Evolutionary conservation across 208 protist genomes (phyloP), one percentile per base, ranked within the genome.

Genomic region (Leptomonas seymouri): DNA sequence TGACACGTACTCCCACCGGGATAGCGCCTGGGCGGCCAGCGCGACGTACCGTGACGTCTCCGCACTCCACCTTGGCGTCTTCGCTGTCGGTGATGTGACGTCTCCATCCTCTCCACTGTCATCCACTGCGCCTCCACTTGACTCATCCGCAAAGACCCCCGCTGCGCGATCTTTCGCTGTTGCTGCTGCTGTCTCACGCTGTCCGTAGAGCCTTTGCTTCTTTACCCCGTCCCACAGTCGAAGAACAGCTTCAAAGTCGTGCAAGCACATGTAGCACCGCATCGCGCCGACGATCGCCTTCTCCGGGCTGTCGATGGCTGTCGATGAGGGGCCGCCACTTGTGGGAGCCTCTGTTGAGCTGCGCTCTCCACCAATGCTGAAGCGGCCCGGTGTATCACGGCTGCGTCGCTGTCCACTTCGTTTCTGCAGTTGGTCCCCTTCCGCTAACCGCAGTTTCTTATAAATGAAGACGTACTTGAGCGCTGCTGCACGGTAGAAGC

Each of bases 181-280:
- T 9, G 34, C 34, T 39, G 34, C 34, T 12, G 9, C 7, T 39
- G 7, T 39, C 9, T 39, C 34, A 3, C 34, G 41, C 30, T 0
- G 56, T 2, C 12, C 2, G 15, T 25, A 50, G 49, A 15, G 8
- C 34, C 27, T 16, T 12, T 34, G 45, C 12, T 42, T 1, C 55
- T 64, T 73, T 41, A 74, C 64, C 27, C 31, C 44, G 21, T 74
- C 58, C 91, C 91, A 96, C 36, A 96, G 71, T 15, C 59, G 78
- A 41, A 96, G 71, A 42, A 91, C 81, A 23, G 74, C 63, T 25
- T 88, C 70, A 74, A 96, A 93, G 72, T 96, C 85, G 31, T 81
- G 84, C 18, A 82, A 48, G 39, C 74, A 58, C 49, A 90, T 68
- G 78, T 90, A 88, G 66, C 87, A 89, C 2, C 91, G 91, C 78